Conservation (phyloP, 768 basidiomycete species). For the Kwoniella botswanensis region DNA sequence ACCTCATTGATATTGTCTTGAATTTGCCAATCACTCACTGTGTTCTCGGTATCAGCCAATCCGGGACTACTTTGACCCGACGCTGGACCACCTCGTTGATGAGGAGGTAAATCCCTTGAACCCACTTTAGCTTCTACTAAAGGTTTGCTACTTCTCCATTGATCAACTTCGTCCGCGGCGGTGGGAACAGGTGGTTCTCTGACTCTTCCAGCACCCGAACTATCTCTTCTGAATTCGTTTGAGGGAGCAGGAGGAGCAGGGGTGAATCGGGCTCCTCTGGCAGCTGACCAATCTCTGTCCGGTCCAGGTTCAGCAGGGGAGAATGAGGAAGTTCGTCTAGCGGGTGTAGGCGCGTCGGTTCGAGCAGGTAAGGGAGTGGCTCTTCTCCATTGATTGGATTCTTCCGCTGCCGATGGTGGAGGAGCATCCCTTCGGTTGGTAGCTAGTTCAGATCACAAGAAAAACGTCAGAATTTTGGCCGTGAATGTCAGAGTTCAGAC, state of each 20-base stretch:
- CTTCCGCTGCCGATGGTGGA: constrained; percentile 72
- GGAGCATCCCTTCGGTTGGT: constrained; percentile 58
- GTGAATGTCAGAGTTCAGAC: constrained; percentile 19
- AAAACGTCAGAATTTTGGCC: background rate
- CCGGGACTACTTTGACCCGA: constrained; percentile 42
- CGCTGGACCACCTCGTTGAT: constrained; percentile 59
- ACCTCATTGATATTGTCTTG: background rate
- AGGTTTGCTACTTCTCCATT: constrained; percentile 53
- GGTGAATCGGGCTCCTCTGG: constrained; percentile 58
- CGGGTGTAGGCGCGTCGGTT: constrained; percentile 39
- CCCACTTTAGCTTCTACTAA: constrained; percentile 50
- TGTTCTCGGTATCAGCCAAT: constrained; percentile 76
- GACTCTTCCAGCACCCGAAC: constrained; percentile 42
- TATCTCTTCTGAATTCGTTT: constrained; percentile 38
- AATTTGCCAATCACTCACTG: constrained; percentile 45
- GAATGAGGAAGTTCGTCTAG: constrained; percentile 46
- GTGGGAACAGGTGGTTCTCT: constrained; percentile 30
- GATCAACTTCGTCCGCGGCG: constrained; percentile 50
- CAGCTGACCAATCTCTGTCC: constrained; percentile 58
- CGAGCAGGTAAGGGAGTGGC: constrained; percentile 75
- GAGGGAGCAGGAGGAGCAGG: constrained; percentile 39
- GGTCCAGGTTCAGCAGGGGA: constrained; percentile 35
- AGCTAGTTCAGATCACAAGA: background rate
- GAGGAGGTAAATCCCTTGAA: constrained; percentile 42
- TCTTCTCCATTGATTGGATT: constrained; percentile 82